Evolutionary conservation across 495 filamentous ascomycete genomes (phyloP).

Genomic region (Podospora pseudocomata): DNA sequence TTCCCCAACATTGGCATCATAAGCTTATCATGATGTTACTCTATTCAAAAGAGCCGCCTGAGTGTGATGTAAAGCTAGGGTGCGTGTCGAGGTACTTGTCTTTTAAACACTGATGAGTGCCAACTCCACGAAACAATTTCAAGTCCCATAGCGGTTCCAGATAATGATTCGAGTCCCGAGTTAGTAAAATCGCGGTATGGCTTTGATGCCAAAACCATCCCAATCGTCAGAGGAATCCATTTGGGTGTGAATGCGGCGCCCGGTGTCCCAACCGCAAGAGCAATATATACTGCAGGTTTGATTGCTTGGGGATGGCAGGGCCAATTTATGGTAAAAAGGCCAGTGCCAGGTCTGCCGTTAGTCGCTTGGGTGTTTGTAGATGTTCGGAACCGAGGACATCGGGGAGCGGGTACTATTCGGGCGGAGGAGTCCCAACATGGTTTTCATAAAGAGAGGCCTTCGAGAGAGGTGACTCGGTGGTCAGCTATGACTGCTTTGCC

Average conservation of each 20-base stretch:
- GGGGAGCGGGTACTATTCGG: background rate
- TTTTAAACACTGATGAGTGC: background rate
- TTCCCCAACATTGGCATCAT: conserved; percentile 12
- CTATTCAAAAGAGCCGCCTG: background rate
- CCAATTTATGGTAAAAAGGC: conserved; percentile 7
- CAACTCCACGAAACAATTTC: background rate
- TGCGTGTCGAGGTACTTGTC: background rate
- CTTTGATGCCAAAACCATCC: background rate
- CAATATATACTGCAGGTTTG: conserved; percentile 1
- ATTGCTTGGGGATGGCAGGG: background rate
- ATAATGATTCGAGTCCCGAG: background rate
- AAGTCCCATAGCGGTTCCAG: background rate
- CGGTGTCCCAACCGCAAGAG: background rate
- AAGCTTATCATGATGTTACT: conserved; percentile 1
- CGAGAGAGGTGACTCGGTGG: background rate
- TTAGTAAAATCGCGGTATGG: background rate
- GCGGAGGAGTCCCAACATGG: background rate
- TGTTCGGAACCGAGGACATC: background rate
- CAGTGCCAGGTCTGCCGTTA: background rate
- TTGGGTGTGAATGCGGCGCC: background rate
- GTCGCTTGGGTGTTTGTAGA: conserved; percentile 8
- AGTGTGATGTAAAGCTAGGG: background rate
- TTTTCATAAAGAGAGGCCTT: background rate
- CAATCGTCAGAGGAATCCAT: background rate
- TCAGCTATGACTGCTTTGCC: background rate